Evolutionary conservation across 768 basidiomycete genomes (phyloP).

Genomic region (Hygrocybe punicea): DNA sequence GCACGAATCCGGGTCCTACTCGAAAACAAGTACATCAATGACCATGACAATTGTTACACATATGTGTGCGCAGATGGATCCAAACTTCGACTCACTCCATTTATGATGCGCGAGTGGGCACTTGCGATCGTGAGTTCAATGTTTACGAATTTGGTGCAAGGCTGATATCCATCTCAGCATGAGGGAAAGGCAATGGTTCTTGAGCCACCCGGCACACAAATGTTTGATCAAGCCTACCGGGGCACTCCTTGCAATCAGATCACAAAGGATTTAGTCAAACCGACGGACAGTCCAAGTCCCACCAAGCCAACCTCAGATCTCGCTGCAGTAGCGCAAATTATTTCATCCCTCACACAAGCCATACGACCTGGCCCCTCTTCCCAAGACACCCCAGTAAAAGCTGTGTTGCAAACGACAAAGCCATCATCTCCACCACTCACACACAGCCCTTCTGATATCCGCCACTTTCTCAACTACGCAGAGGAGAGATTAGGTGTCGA

Average conservation of each 20-base stretch:
- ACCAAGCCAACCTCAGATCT: background rate
- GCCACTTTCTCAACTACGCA: background rate
- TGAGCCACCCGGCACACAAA: background rate
- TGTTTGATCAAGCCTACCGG: background rate
- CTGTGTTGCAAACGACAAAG: background rate
- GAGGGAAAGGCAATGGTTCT: background rate
- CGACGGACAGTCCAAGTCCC: background rate
- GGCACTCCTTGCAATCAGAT: background rate
- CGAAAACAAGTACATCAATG: background rate
- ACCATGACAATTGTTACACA: background rate
- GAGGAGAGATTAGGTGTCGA: background rate
- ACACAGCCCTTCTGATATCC: background rate
- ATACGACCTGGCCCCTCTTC: background rate
- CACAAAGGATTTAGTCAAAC: background rate
- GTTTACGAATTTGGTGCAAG: background rate
- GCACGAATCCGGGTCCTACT: background rate
- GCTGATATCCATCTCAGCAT: background rate
- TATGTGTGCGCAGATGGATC: background rate
- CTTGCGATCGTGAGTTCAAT: background rate
- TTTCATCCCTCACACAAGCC: background rate
- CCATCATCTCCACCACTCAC: background rate
- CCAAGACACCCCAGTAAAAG: background rate
- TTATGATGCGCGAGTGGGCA: background rate
- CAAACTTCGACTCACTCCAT: background rate
- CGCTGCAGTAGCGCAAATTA: background rate